phyloP scores from a whole-genome alignment of 805 yeast genomes.

The Teunomyces cretensis region DNA sequence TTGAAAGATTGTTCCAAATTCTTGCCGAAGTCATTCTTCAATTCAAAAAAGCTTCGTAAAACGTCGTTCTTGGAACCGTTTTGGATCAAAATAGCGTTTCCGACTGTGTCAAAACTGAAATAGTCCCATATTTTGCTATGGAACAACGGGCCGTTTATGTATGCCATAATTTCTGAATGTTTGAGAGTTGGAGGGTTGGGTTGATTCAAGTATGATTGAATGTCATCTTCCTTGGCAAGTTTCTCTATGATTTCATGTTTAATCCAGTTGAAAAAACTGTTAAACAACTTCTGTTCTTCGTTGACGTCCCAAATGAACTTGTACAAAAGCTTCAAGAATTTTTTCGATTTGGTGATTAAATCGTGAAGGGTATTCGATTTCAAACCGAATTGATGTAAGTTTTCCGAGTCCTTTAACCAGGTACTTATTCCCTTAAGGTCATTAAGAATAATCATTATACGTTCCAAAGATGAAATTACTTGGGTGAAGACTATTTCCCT shows the following conservation, averaged over 20 bases:
- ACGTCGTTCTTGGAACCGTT: background rate
- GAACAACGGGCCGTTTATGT: constrained; percentile 22
- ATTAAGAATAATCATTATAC: constrained; percentile 47
- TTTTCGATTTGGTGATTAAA: constrained; percentile 15
- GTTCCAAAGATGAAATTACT: constrained; percentile 56
- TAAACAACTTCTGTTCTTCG: constrained; percentile 46
- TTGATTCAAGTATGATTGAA: constrained; percentile 10
- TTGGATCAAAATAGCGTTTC: constrained; percentile 12
- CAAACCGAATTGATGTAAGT: constrained; percentile 11
- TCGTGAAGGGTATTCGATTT: constrained; percentile 2
- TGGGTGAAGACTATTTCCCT: constrained; percentile 49
- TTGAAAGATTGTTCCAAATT: constrained; percentile 3
- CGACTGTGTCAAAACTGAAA: constrained; percentile 15
- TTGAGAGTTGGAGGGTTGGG: constrained; percentile 11
- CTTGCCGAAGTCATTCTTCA: constrained; percentile 1
- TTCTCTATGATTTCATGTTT: constrained; percentile 35
- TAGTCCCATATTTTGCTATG: constrained; percentile 18
- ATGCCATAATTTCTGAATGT: constrained; percentile 22
- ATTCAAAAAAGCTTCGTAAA: background rate
- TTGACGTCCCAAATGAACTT: constrained; percentile 43
- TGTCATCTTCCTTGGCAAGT: constrained; percentile 38
- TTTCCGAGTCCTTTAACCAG: constrained; percentile 30
- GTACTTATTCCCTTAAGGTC: constrained; percentile 39
- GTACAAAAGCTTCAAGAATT: constrained; percentile 33
- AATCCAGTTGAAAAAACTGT: constrained; percentile 47